Evolutionary conservation across 108 stramenopile species (phyloP).

Genomic region (Asterionellopsis glacialis): DNA sequence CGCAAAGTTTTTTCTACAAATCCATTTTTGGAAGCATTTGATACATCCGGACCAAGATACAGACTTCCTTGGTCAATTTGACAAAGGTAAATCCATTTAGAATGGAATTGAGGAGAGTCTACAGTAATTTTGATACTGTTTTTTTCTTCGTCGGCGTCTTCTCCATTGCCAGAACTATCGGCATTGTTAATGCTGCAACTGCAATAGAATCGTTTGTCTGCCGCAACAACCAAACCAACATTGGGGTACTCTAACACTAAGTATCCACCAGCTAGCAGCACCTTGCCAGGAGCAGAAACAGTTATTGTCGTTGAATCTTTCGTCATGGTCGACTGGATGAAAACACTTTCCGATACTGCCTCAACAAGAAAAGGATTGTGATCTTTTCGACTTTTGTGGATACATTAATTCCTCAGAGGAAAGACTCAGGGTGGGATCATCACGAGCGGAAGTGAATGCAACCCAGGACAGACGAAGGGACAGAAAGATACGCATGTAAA

Average conservation of each 20-base stretch:
- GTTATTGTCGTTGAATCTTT: slow-evolving; percentile 17
- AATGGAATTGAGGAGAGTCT: slow-evolving; percentile 73
- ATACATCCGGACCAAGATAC: slow-evolving; percentile 11
- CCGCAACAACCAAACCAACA: slow-evolving; percentile 80
- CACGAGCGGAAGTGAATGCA: too few species aligned
- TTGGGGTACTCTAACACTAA: slow-evolving; percentile 90
- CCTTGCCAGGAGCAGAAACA: slow-evolving; percentile 87
- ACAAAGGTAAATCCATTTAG: slow-evolving; percentile 17
- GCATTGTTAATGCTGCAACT: slow-evolving; percentile 27
- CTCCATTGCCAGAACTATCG: background rate
- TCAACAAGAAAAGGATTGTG: too few species aligned
- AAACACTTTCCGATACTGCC: too few species aligned
- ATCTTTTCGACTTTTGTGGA: too few species aligned
- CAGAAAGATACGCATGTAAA: too few species aligned
- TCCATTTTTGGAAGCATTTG: slow-evolving; percentile 40
- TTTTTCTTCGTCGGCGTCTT: background rate
- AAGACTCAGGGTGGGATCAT: too few species aligned
- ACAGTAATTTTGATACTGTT: slow-evolving; percentile 32
- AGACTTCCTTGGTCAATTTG: slow-evolving; percentile 8
- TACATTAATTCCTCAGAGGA: too few species aligned
- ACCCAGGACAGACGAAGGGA: too few species aligned
- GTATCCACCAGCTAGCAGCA: slow-evolving; percentile 92
- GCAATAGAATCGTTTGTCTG: slow-evolving; percentile 81
- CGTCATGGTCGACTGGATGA: slow-evolving; percentile 3
- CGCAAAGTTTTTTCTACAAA: slow-evolving; percentile 85